Base-by-base conservation (phyloP, 257 asterid genomes). In the Parsonsia alboflavescens region DNA sequence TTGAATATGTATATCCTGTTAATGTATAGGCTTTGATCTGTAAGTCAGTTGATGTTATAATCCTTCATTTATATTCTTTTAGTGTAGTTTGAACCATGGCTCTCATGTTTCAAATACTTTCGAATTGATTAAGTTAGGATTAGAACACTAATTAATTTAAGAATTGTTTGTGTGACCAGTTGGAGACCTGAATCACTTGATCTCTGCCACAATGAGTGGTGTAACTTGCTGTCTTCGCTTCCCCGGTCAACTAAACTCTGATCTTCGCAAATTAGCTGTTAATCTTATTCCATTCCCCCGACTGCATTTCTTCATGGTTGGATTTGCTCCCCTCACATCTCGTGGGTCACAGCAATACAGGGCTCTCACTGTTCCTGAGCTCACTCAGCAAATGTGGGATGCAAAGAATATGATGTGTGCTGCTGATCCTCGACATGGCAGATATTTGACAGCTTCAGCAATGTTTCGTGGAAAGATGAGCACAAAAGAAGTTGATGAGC, bases 371-470 rank as follows among this genome's bases (percentile, higher is more conserved):
- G 96, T 90, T 45, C 96, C 96, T 0, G 91, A 90, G 78, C 92
- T 90, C 42, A 88, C 94, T 54, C 92, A 88, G 45, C 96, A 90
- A 80, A 90, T 90, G 96, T 90, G 94, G 96, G 96, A 90, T 72
- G 78, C 96, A 36, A 90, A 88, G 86, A 90, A 90, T 77, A 88
- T 90, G 96, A 88, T 88, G 92, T 88, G 92, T 71, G 92, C 92
- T 9, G 93, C 93, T 65, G 93, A 88, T 81, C 93, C 93, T 71
- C 89, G 93, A 75, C 90, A 88, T 77, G 93, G 90, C 6, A 82
- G 90, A 39, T 88, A 86, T 64, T 71, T 88, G 76, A 84, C 90
- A 48, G 90, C 93, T 12, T 88, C 90, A 11, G 90, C 93, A 28
- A 78, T 88, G 87, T 86, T 88, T 86, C 84, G 89, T 66, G 93